Evolutionary conservation across 176 grass and related monocot genomes (phyloP).

Genomic region (Eleusine coracana): DNA sequence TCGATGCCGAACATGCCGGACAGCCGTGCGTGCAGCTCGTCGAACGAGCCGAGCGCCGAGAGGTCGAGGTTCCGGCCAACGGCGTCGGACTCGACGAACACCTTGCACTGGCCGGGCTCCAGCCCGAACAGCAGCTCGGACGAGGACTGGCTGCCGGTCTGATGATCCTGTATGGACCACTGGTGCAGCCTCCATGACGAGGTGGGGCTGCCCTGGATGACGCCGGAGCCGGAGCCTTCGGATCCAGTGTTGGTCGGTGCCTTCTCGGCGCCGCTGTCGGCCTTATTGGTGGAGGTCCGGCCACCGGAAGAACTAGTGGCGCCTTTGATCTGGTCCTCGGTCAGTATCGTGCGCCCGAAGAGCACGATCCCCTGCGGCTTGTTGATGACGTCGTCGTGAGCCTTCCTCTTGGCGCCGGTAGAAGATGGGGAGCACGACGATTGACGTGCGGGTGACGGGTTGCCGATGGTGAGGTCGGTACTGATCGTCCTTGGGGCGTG

Average conservation of each 20-base stretch:
- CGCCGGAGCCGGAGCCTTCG: constrained; percentile 65
- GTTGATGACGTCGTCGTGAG: background rate
- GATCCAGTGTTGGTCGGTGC: constrained; percentile 40
- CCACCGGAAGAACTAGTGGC: background rate
- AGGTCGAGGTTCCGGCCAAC: constrained; percentile 84
- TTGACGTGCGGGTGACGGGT: background rate
- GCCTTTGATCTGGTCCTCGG: constrained; percentile 66
- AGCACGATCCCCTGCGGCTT: constrained; percentile 62
- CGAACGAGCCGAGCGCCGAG: constrained; percentile 63
- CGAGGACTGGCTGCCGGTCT: background rate
- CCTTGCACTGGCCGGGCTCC: constrained; percentile 74
- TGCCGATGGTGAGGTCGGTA: constrained; percentile 43
- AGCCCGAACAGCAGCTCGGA: constrained; percentile 17
- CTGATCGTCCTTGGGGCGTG: constrained; percentile 29
- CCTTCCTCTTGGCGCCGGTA: constrained; percentile 34
- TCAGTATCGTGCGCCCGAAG: constrained; percentile 75
- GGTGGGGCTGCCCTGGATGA: constrained; percentile 59
- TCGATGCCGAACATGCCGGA: constrained; percentile 67
- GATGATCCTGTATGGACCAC: constrained; percentile 13
- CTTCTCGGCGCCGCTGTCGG: constrained; percentile 59
- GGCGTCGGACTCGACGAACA: constrained; percentile 79
- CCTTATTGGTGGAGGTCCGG: constrained; percentile 2
- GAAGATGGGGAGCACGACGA: constrained; percentile 19
- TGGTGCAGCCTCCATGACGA: constrained; percentile 14
- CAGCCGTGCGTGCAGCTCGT: constrained; percentile 68